phyloP scores from a whole-genome alignment of 495 filamentous ascomycete genomes.

The Tirmania nivea region DNA sequence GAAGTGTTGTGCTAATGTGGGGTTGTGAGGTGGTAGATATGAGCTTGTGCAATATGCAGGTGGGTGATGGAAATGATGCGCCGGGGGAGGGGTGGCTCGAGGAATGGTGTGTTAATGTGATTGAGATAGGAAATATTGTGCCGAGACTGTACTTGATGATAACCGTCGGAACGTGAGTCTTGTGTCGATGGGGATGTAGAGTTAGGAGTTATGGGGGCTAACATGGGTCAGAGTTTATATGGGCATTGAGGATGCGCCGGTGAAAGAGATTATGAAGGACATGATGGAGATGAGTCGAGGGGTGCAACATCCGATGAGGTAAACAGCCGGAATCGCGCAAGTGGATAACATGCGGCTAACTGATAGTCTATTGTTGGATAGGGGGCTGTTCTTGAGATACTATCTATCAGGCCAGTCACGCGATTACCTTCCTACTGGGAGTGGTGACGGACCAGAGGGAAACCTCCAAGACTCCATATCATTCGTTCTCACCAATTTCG shows the following conservation, averaged over 20 bases:
- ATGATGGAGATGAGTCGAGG: slow-evolving; percentile 99
- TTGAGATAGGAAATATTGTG: slow-evolving; percentile 47
- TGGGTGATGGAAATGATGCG: slow-evolving; percentile 1
- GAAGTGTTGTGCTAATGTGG: background rate
- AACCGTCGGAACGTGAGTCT: slow-evolving; percentile 58
- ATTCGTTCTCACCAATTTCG: slow-evolving; percentile 94
- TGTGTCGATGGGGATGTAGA: background rate
- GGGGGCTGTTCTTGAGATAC: slow-evolving; percentile 84
- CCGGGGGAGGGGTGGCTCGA: too few species aligned
- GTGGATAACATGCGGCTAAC: background rate
- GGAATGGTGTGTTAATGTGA: slow-evolving; percentile 1
- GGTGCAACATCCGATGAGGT: slow-evolving; percentile 75
- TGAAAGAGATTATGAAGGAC: slow-evolving; percentile 99
- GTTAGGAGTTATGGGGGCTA: background rate
- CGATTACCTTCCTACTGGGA: slow-evolving; percentile 62
- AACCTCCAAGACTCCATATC: slow-evolving; percentile 94
- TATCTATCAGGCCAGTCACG: slow-evolving; percentile 86
- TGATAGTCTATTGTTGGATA: slow-evolving; percentile 4
- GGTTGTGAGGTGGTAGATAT: slow-evolving; percentile 21
- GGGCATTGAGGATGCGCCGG: slow-evolving; percentile 91
- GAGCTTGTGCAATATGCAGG: slow-evolving; percentile 98
- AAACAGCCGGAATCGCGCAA: background rate
- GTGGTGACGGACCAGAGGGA: slow-evolving; percentile 79
- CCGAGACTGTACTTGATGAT: slow-evolving; percentile 96
- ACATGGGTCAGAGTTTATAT: slow-evolving; percentile 50